Percentiles rank a stretch among this genome's conserved stretches.
phyloP scores from a whole-genome alignment of 371 early-diverging fungal genomes.

The Rhizomucor pusillus region DNA sequence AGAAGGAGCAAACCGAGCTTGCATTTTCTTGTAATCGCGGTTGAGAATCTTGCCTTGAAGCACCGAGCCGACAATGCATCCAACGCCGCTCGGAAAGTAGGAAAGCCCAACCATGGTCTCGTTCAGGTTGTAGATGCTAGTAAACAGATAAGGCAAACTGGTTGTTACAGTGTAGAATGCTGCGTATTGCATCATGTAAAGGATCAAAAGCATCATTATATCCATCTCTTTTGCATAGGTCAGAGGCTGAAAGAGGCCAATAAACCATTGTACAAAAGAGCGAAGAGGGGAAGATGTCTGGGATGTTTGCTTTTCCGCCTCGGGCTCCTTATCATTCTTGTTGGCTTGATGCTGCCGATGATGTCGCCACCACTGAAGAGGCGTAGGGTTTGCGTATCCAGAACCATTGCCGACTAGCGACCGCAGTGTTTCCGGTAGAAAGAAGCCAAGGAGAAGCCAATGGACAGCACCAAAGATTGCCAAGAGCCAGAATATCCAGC shows the following conservation, averaged over 20 bases:
- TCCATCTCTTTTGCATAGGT: conserved; percentile 34
- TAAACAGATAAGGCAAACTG: conserved; percentile 24
- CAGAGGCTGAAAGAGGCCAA: conserved; percentile 21
- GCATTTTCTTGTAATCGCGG: conserved; percentile 16
- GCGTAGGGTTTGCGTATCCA: conserved; percentile 41
- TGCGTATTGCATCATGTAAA: conserved; percentile 34
- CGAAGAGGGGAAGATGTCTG: neutral
- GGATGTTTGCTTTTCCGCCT: neutral
- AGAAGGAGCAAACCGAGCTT: conserved; percentile 2
- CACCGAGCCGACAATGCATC: conserved; percentile 16
- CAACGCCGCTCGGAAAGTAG: conserved; percentile 19
- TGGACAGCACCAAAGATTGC: conserved; percentile 18
- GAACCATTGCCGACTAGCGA: conserved; percentile 47
- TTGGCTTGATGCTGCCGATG: neutral
- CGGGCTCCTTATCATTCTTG: conserved; percentile 1
- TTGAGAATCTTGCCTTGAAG: conserved; percentile 21
- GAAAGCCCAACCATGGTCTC: conserved; percentile 17
- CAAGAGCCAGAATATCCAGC: conserved; percentile 39
- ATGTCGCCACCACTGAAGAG: conserved; percentile 23
- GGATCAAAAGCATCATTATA: conserved; percentile 20
- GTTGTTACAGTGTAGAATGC: conserved; percentile 32
- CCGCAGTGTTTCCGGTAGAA: conserved; percentile 43
- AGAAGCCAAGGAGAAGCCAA: conserved; percentile 14
- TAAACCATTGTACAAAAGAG: neutral
- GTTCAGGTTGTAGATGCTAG: conserved; percentile 10